Conservation (phyloP, 176 grass and related monocot species). For the Oryza brachyantha region DNA sequence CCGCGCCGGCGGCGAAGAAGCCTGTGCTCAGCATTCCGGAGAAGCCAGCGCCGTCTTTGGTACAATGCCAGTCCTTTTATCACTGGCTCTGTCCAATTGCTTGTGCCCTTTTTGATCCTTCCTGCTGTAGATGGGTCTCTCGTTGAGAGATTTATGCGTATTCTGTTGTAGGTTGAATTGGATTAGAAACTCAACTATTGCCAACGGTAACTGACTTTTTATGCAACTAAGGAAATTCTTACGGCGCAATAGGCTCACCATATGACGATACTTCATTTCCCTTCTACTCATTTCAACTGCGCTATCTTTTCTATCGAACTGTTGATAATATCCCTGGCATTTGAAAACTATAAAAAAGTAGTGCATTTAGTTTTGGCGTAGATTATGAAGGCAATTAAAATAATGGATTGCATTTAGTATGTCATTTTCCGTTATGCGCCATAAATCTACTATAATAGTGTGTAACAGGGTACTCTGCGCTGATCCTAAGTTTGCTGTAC, state of each 20-base stretch:
- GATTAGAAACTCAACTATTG: not conserved
- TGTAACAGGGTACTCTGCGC: not conserved
- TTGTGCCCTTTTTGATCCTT: not conserved
- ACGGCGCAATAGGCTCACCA: no score
- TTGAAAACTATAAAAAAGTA: not conserved
- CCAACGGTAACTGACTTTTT: not conserved
- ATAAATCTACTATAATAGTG: not conserved
- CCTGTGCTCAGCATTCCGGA: conserved; percentile 60
- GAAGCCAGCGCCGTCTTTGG: conserved; percentile 29
- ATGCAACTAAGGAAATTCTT: not conserved
- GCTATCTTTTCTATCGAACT: not conserved
- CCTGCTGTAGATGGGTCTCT: not conserved
- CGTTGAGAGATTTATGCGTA: not conserved
- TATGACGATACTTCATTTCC: not conserved
- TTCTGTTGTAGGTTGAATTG: not conserved
- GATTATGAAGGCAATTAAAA: not conserved
- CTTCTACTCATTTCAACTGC: not conserved
- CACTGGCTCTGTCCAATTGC: not conserved
- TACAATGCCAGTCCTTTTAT: conserved; percentile 23
- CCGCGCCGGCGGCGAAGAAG: conserved; percentile 32
- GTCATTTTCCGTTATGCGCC: not conserved
- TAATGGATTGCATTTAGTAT: not conserved
- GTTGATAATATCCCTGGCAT: not conserved
- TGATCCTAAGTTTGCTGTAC: not conserved
- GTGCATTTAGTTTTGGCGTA: not conserved